Percentiles rank a stretch among this genome's conserved stretches.
phyloP scores from a whole-genome alignment of 345 rosid genomes.

The Firmiana major region DNA sequence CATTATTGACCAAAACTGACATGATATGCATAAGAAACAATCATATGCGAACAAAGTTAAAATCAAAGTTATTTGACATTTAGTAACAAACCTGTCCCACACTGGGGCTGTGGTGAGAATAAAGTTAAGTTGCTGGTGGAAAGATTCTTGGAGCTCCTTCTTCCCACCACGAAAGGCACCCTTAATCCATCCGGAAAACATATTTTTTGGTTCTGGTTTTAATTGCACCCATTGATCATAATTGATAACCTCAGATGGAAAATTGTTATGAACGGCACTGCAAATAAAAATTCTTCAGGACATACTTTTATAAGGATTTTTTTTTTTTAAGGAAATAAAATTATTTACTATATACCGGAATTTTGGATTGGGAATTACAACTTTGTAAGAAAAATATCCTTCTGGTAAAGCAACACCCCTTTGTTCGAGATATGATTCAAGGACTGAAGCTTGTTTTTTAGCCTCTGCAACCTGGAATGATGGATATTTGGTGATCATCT shows the following conservation, averaged over 20 bases:
- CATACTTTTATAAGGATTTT: not conserved
- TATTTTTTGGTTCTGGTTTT: constrained; percentile 56
- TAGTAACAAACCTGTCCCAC: constrained; percentile 83
- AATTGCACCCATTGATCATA: constrained; percentile 68
- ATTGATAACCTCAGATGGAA: constrained; percentile 70
- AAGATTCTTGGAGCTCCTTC: constrained; percentile 82
- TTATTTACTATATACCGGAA: constrained; percentile 46
- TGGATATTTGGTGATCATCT: not conserved
- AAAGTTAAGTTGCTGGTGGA: constrained; percentile 63
- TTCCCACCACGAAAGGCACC: constrained; percentile 68
- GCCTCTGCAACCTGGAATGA: constrained; percentile 54
- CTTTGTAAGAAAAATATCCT: constrained; percentile 78
- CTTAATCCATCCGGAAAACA: constrained; percentile 74
- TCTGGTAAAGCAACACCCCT: constrained; percentile 76
- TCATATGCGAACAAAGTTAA: not conserved
- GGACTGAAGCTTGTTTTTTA: constrained; percentile 59
- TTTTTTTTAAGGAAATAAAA: not conserved
- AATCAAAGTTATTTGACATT: not conserved
- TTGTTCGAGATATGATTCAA: constrained; percentile 86
- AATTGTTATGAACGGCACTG: constrained; percentile 49
- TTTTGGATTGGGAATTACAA: constrained; percentile 82
- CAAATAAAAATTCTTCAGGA: constrained; percentile 14
- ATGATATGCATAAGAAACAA: not conserved
- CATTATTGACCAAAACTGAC: not conserved
- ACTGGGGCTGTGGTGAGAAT: constrained; percentile 77